Percentiles rank a stretch among this genome's conserved stretches.
These are phyloP conservation scores for Mycosphaerella sp. DNA, from an alignment of 2,329 filamentous ascomycete genomes.

Conservation along the genomic window DNA sequence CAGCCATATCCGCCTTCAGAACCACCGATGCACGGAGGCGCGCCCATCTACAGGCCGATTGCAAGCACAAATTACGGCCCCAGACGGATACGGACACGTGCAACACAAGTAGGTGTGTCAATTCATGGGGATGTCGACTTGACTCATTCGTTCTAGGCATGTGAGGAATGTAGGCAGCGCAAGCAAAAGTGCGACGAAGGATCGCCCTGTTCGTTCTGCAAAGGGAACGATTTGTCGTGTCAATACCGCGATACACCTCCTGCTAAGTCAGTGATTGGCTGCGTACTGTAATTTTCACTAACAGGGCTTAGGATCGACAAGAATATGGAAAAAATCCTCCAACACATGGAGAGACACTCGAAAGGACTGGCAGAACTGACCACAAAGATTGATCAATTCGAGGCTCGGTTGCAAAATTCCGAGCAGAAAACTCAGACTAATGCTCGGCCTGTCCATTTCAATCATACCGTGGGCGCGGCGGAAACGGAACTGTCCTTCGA, in stretches of 20 bases:
- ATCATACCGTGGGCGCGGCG: slow-evolving; percentile 8
- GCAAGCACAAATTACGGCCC: too few species aligned
- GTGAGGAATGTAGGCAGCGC: slow-evolving; percentile 77
- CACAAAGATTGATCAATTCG: slow-evolving; percentile 25
- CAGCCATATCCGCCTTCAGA: too few species aligned
- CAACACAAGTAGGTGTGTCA: too few species aligned
- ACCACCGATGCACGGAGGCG: too few species aligned
- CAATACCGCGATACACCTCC: slow-evolving; percentile 86
- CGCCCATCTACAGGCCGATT: too few species aligned
- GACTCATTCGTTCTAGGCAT: slow-evolving; percentile 55
- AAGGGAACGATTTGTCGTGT: slow-evolving; percentile 76
- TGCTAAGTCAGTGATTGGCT: slow-evolving; percentile 64
- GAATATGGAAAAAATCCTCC: slow-evolving; percentile 46
- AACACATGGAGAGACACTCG: slow-evolving; percentile 38
- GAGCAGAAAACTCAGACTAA: slow-evolving; percentile 21
- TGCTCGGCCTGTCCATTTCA: slow-evolving; percentile 6
- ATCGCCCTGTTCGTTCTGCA: slow-evolving; percentile 76
- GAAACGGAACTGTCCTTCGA: slow-evolving; percentile 13
- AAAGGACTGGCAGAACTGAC: slow-evolving; percentile 27
- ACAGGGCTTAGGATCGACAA: slow-evolving; percentile 39
- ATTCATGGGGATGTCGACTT: too few species aligned
- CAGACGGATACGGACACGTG: too few species aligned
- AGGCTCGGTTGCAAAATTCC: slow-evolving; percentile 24
- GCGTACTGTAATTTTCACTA: slow-evolving; percentile 1
- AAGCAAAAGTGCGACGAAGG: slow-evolving; percentile 91